phyloP scores from a whole-genome alignment of 2,329 filamentous ascomycete species.

The Uncinocarpus reesii region DNA sequence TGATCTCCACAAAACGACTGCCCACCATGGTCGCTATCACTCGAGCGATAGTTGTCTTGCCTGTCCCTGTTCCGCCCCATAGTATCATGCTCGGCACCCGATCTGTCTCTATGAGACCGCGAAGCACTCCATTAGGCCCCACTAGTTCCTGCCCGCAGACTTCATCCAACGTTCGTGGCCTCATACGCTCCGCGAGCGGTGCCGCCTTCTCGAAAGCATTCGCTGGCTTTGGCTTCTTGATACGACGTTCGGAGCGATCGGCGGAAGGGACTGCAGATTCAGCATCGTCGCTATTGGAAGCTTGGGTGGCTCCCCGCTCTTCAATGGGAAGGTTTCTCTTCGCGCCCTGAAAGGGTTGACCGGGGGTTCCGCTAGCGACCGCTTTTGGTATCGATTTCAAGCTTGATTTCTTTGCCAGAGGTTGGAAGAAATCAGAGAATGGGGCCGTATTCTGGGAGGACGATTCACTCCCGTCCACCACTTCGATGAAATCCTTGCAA shows the following conservation, averaged over 20 bases:
- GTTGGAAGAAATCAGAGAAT: conserved; percentile 33
- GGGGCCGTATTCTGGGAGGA: conserved; percentile 32
- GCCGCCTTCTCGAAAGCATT: conserved; percentile 56
- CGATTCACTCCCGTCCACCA: conserved; percentile 29
- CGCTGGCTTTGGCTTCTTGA: conserved; percentile 56
- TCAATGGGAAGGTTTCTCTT: conserved; percentile 4
- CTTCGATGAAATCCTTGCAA: conserved; percentile 57
- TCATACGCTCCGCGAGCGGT: conserved; percentile 88
- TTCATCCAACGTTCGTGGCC: conserved; percentile 71
- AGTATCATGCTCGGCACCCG: conserved; percentile 90
- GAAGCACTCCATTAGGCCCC: conserved; percentile 69
- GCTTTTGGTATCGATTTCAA: conserved; percentile 5
- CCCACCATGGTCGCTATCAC: conserved; percentile 76
- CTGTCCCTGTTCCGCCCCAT: conserved; percentile 49
- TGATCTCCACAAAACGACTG: conserved; percentile 87
- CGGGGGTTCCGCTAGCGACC: neutral
- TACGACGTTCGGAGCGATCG: conserved; percentile 1
- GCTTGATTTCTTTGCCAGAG: conserved; percentile 7
- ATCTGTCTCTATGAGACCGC: conserved; percentile 74
- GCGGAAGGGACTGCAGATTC: neutral
- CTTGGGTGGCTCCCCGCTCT: neutral
- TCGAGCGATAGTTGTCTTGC: conserved; percentile 64
- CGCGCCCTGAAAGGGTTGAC: neutral
- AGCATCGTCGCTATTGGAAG: neutral
- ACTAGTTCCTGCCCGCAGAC: conserved; percentile 89